Evolutionary conservation across 192 early-diverging fungal genomes (phyloP).

Genomic region (Entophlyctis helioformis): DNA sequence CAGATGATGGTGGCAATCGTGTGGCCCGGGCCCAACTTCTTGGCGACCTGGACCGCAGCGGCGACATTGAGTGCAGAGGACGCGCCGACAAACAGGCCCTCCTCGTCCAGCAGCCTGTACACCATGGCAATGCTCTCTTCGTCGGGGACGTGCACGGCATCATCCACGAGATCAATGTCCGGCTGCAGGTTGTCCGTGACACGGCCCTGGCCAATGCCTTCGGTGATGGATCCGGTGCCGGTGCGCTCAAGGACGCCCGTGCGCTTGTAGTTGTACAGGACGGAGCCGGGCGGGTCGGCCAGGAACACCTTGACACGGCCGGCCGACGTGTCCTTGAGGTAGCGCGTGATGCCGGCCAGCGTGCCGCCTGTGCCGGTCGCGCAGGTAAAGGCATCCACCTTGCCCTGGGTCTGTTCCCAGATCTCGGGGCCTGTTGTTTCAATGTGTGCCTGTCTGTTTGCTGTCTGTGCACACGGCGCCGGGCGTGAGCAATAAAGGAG

Average conservation of each 20-base stretch:
- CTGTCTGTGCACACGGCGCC: too few relatives aligned
- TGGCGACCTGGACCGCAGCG: conserved; percentile 84
- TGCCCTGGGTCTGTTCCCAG: conserved; percentile 65
- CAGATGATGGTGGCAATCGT: conserved; percentile 78
- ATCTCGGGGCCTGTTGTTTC: conserved; percentile 97
- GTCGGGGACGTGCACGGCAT: conserved; percentile 71
- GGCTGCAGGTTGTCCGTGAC: conserved; percentile 79
- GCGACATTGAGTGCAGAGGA: conserved; percentile 87
- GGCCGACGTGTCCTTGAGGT: conserved; percentile 62
- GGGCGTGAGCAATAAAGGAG: neutral
- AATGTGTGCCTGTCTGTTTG: conserved; percentile 83
- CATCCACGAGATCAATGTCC: conserved; percentile 71
- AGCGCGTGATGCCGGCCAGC: conserved; percentile 71
- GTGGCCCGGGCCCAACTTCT: conserved; percentile 60
- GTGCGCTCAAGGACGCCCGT: conserved; percentile 52
- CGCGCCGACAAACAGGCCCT: conserved; percentile 88
- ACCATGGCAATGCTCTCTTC: conserved; percentile 73
- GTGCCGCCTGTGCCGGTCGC: conserved; percentile 90
- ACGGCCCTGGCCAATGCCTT: conserved; percentile 93
- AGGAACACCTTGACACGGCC: conserved; percentile 66
- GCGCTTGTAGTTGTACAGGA: conserved; percentile 75
- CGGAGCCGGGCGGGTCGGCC: conserved; percentile 88
- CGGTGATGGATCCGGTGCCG: conserved; percentile 74
- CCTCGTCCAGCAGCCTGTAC: conserved; percentile 81
- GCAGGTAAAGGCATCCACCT: conserved; percentile 83